phyloP scores from a whole-genome alignment of 1,139 yeast species.

The Taphrina betulina region DNA sequence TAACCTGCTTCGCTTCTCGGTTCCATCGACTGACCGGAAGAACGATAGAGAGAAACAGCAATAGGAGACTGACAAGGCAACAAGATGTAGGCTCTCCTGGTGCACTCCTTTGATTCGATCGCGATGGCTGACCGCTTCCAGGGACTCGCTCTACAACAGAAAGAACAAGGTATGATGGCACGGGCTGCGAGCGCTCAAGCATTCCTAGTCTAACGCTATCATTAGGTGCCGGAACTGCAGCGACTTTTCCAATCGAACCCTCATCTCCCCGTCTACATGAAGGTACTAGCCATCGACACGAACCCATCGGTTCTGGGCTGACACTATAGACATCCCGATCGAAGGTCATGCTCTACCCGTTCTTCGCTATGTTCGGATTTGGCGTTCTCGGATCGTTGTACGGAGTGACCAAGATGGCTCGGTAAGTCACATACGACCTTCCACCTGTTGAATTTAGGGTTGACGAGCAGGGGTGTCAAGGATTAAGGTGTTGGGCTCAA shows the following conservation, averaged over 20 bases:
- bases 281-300: constrained; percentile 36
- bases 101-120: too few species aligned
- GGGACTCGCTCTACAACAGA: constrained; percentile 31
- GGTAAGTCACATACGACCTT: too few species aligned
- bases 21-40: too few species aligned
- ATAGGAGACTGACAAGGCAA: background rate
- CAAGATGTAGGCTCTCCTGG: background rate
- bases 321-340: constrained; percentile 53
- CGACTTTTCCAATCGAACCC: constrained; percentile 46
- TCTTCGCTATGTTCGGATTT: constrained; percentile 67
- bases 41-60: too few species aligned
- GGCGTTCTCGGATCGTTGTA: constrained; percentile 31
- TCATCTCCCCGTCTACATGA: constrained; percentile 47
- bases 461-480: constrained; percentile 31
- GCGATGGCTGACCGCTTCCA: too few species aligned
- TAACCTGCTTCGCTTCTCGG: too few species aligned
- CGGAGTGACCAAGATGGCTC: constrained; percentile 29
- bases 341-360: constrained; percentile 79
- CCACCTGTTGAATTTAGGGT: background rate
- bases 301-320: background rate
- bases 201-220: background rate
- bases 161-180: constrained; percentile 16
- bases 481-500: constrained; percentile 5
- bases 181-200: too few species aligned
- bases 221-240: constrained; percentile 45